phyloP scores from a whole-genome alignment of 2,329 filamentous ascomycete species.

The Ceratocystis variospora region DNA sequence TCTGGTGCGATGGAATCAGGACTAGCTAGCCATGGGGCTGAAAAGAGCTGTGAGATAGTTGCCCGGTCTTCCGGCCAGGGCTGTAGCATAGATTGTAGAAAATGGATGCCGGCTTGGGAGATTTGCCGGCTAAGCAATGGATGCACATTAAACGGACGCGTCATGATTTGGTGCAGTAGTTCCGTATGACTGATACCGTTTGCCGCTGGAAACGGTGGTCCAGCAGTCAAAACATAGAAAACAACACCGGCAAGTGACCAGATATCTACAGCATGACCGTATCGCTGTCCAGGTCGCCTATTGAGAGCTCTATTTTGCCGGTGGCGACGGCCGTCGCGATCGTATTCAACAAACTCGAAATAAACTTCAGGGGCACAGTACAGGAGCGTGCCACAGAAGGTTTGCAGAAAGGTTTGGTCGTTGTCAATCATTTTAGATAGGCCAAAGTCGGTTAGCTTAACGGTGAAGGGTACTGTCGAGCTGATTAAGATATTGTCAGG shows the following conservation, averaged over 20 bases:
- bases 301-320: conserved; percentile 34
- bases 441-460: conserved; percentile 94
- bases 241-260: conserved; percentile 93
- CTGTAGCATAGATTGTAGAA: conserved; percentile 66
- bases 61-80: conserved; percentile 66
- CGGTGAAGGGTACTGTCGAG: conserved; percentile 54
- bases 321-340: conserved; percentile 53
- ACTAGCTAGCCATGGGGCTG: conserved; percentile 57
- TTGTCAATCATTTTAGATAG: conserved; percentile 88
- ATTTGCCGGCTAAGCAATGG: conserved; percentile 47
- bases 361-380: conserved; percentile 98
- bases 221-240: conserved; percentile 68
- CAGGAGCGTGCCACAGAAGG: conserved; percentile 87
- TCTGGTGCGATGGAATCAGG: conserved; percentile 23
- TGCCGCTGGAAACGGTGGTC: conserved; percentile 68
- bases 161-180: conserved; percentile 80
- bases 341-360: conserved; percentile 53
- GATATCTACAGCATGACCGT: conserved; percentile 84
- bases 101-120: conserved; percentile 55
- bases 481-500: conserved; percentile 91
- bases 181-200: conserved; percentile 63
- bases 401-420: conserved; percentile 82
- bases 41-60: conserved; percentile 54
- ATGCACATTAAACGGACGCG: conserved; percentile 49
- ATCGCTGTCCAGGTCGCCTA: conserved; percentile 44